Conservation (phyloP, 2,329 filamentous ascomycete species). For the Orbilia javanica region DNA sequence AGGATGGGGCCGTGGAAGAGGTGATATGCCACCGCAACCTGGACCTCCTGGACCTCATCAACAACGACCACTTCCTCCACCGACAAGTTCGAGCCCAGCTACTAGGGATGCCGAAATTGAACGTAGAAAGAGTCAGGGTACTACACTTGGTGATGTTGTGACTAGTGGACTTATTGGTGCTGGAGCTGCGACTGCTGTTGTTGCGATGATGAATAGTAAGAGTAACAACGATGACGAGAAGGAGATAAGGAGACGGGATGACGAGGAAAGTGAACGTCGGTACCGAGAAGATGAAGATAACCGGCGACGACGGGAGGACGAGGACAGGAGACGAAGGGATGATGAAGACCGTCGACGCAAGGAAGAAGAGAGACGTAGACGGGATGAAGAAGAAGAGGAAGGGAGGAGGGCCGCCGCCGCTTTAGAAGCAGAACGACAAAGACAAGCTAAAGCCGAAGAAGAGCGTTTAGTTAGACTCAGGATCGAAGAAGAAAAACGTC, state of each 20-base stretch:
- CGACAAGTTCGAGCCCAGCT: conserved; percentile 1
- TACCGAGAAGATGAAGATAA: conserved; percentile 13
- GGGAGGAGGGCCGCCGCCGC: conserved; percentile 31
- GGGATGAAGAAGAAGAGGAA: conserved; percentile 21
- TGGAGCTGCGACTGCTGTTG: conserved; percentile 37
- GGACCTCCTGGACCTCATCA: conserved; percentile 5
- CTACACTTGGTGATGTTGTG: conserved; percentile 38
- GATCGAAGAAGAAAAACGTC: neutral
- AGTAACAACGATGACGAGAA: conserved; percentile 36
- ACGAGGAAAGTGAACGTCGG: conserved; percentile 18
- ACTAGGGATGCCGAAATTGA: conserved; percentile 37
- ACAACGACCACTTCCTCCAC: conserved; percentile 25
- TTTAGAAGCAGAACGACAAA: conserved; percentile 20
- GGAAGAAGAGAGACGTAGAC: conserved; percentile 29
- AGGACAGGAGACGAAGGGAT: conserved; percentile 26
- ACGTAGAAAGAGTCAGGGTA: conserved; percentile 39
- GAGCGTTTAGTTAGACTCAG: neutral
- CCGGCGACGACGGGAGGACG: conserved; percentile 11
- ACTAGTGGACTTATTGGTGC: conserved; percentile 34
- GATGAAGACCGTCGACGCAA: conserved; percentile 13
- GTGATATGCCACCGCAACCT: conserved; percentile 19
- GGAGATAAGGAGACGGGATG: conserved; percentile 28
- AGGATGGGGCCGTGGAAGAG: conserved; percentile 29
- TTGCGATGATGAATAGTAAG: conserved; percentile 36
- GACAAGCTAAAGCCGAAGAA: conserved; percentile 26